Evolutionary conservation across 2,329 filamentous ascomycete species (phyloP).

Genomic region (Venturia oleaginea): DNA sequence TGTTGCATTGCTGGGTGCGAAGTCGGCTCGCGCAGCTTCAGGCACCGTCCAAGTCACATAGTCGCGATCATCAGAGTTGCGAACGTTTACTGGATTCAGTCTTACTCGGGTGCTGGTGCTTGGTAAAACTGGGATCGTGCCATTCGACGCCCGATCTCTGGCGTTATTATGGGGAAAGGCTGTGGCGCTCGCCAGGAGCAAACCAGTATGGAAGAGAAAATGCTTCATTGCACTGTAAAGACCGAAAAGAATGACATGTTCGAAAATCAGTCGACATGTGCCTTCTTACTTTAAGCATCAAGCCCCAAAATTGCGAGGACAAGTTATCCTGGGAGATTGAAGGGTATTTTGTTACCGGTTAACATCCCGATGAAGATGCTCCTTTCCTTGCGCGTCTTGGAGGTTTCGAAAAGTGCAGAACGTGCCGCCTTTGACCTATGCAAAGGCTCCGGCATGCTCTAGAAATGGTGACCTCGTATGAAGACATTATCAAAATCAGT

Average conservation of each 20-base stretch:
- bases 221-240: background rate
- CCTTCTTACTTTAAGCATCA: background rate
- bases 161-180: background rate
- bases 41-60: background rate
- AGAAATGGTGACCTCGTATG: too few relatives aligned
- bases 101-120: background rate
- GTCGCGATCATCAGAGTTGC: background rate
- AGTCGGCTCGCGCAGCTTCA: background rate
- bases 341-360: background rate
- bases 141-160: background rate
- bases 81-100: background rate
- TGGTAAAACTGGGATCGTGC: background rate
- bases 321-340: background rate
- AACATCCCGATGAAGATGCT: background rate
- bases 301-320: background rate
- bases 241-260: background rate
- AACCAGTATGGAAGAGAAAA: background rate
- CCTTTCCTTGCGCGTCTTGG: background rate
- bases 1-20: background rate
- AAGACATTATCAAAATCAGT: too few relatives aligned
- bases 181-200: background rate
- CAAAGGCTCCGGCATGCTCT: background rate
- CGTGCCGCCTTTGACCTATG: too few relatives aligned
- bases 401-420: background rate
- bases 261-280: background rate